Percentiles rank a stretch among this genome's conserved stretches.
Evolutionary conservation across 2,329 filamentous ascomycete species (phyloP).

Genomic region (Botrytis sinoallii): DNA sequence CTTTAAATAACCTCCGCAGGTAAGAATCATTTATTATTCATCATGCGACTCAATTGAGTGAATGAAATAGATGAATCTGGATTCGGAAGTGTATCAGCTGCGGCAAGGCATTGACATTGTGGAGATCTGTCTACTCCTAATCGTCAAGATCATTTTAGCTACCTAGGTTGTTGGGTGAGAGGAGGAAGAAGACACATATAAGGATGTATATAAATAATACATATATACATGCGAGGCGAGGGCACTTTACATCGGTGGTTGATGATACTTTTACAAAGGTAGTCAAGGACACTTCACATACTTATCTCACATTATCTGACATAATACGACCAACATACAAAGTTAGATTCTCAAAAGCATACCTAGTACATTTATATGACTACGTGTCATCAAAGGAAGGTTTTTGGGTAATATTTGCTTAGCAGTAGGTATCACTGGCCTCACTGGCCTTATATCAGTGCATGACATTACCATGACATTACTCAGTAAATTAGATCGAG

Average conservation of each 20-base stretch:
- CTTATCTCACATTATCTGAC: too few species aligned
- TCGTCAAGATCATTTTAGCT: background rate
- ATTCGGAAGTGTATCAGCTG: background rate
- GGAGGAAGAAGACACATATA: background rate
- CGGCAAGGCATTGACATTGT: background rate
- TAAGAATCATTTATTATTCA: background rate
- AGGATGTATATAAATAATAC: background rate
- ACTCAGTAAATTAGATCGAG: background rate
- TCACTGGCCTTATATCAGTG: background rate
- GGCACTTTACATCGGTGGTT: background rate
- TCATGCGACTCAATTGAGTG: background rate
- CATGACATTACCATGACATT: background rate
- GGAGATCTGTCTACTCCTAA: background rate
- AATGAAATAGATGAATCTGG: background rate
- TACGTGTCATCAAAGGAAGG: background rate
- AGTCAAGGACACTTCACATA: background rate
- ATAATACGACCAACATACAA: background rate
- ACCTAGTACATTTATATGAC: background rate
- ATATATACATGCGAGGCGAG: background rate
- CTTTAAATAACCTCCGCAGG: background rate
- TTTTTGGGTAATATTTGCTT: background rate
- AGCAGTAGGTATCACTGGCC: background rate
- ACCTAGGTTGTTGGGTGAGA: background rate
- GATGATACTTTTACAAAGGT: background rate
- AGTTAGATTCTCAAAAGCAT: background rate